Conservation (phyloP, 352 stramenopile genomes). For the Blastocystis sp. region DNA sequence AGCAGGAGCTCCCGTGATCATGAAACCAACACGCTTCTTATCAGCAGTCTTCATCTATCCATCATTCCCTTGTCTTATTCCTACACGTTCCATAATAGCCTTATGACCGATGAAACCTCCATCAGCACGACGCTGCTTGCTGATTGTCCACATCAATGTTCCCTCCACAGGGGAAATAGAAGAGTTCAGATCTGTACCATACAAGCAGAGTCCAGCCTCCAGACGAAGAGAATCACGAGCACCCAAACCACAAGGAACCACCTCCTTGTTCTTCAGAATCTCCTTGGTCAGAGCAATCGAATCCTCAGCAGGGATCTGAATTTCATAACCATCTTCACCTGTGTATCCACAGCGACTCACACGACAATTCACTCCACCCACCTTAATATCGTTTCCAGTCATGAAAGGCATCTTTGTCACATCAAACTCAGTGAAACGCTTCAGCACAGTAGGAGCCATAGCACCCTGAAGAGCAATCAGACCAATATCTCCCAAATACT, state of each 20-base stretch:
- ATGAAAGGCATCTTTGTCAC: slow-evolving; percentile 88
- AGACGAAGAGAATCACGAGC: slow-evolving; percentile 90
- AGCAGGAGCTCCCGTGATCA: slow-evolving; percentile 85
- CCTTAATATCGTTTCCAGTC: slow-evolving; percentile 73
- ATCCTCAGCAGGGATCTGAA: slow-evolving; percentile 73
- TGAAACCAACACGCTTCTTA: slow-evolving; percentile 88
- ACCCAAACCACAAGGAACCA: slow-evolving; percentile 75
- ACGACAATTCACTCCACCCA: slow-evolving; percentile 74
- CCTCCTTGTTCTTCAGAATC: slow-evolving; percentile 74
- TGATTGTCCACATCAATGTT: slow-evolving; percentile 83
- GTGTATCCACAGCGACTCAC: slow-evolving; percentile 94
- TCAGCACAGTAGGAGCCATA: slow-evolving; percentile 77
- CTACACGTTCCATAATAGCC: slow-evolving; percentile 86
- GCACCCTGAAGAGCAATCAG: slow-evolving; percentile 89
- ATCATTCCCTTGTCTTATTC: slow-evolving; percentile 82
- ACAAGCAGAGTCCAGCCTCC: slow-evolving; percentile 93
- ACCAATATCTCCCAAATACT: slow-evolving; percentile 73
- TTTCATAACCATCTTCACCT: slow-evolving; percentile 96
- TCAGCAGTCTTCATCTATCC: slow-evolving; percentile 83
- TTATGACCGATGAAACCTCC: slow-evolving; percentile 86
- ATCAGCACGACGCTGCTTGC: slow-evolving; percentile 72
- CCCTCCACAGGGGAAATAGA: slow-evolving; percentile 87
- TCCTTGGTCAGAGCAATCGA: slow-evolving; percentile 70
- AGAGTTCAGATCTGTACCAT: slow-evolving; percentile 92
- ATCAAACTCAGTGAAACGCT: slow-evolving; percentile 73